These are phyloP conservation scores for Boletus tomentosulus DNA, from an alignment of 768 basidiomycete species.

Conservation along the genomic window DNA sequence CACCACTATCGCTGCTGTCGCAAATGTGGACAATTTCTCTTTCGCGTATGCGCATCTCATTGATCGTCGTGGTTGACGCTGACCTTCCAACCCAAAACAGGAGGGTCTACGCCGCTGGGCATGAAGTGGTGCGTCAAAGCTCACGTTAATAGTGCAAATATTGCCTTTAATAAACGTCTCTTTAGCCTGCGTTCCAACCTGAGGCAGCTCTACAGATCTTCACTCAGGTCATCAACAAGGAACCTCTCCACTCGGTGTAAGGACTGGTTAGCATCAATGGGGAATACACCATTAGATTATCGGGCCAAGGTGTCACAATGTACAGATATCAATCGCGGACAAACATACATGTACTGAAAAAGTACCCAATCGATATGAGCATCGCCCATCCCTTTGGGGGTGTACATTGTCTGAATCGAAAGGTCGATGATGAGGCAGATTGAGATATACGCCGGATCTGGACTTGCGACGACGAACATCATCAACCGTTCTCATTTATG, in stretches of 20 bases:
- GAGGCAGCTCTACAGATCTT: slow-evolving; percentile 56
- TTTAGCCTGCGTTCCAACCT: slow-evolving; percentile 62
- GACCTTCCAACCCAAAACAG: slow-evolving; percentile 27
- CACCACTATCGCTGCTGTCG: slow-evolving; percentile 51
- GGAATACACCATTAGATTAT: neutral
- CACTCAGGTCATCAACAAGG: slow-evolving; percentile 46
- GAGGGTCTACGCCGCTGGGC: slow-evolving; percentile 54
- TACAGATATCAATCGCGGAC: slow-evolving; percentile 41
- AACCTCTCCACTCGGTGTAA: slow-evolving; percentile 52
- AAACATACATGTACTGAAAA: slow-evolving; percentile 49
- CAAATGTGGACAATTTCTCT: slow-evolving; percentile 63
- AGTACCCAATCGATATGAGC: slow-evolving; percentile 58
- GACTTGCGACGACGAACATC: slow-evolving; percentile 76
- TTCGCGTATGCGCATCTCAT: slow-evolving; percentile 51
- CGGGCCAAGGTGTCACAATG: slow-evolving; percentile 6
- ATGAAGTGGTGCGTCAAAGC: slow-evolving; percentile 51
- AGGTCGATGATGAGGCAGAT: slow-evolving; percentile 65
- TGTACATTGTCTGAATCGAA: slow-evolving; percentile 76
- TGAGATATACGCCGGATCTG: neutral
- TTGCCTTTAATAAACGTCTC: neutral
- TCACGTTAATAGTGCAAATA: neutral
- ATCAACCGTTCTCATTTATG: slow-evolving; percentile 77
- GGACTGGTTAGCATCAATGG: neutral
- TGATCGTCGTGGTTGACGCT: neutral
- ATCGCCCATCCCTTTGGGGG: slow-evolving; percentile 50